phyloP scores from a whole-genome alignment of 768 basidiomycete genomes.

The Agrocybe praecox region DNA sequence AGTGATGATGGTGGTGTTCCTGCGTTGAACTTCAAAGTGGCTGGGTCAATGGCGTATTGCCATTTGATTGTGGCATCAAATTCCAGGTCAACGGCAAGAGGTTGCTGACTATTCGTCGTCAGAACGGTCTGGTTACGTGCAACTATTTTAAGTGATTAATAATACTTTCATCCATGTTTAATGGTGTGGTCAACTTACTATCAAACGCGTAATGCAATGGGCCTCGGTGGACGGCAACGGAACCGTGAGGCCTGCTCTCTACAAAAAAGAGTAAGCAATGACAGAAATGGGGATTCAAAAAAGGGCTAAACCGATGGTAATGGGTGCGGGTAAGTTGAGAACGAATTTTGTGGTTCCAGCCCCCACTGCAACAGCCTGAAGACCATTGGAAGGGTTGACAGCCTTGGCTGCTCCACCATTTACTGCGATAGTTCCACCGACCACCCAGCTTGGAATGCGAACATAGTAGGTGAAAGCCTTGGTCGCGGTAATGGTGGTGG shows the following conservation, averaged over 20 bases:
- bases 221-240: constrained; percentile 55
- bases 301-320: constrained; percentile 40
- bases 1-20: constrained; percentile 33
- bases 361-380: constrained; percentile 40
- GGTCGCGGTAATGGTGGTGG: constrained; percentile 44
- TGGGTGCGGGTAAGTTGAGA: constrained; percentile 47
- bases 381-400: constrained; percentile 43
- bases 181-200: constrained; percentile 29
- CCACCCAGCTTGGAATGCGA: constrained; percentile 54
- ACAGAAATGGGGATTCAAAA: not conserved
- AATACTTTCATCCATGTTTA: not conserved
- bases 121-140: constrained; percentile 40
- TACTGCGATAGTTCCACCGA: constrained; percentile 44
- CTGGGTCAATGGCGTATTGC: constrained; percentile 59
- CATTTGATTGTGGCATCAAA: constrained; percentile 49
- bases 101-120: constrained; percentile 41
- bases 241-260: constrained; percentile 54
- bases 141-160: constrained; percentile 20
- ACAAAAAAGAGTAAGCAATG: constrained; percentile 1
- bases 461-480: constrained; percentile 48
- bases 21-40: constrained; percentile 39
- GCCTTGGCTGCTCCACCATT: constrained; percentile 38
- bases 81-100: constrained; percentile 49
- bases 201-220: constrained; percentile 59
- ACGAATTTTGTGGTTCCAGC: constrained; percentile 47